phyloP scores from a whole-genome alignment of 2,329 filamentous ascomycete genomes.

The Knufia petricola region DNA sequence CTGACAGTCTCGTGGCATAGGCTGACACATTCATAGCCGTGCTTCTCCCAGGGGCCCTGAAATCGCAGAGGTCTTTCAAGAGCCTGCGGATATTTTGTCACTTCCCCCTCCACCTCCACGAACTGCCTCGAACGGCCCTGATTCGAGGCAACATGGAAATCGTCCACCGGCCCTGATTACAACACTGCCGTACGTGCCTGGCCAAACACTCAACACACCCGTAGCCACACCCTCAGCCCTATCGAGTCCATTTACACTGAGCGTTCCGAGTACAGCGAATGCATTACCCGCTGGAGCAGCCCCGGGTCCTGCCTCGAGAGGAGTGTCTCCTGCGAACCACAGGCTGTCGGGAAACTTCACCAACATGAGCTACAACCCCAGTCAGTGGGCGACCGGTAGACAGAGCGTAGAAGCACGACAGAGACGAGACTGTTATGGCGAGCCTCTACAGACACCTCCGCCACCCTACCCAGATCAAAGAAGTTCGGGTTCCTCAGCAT shows the following conservation, averaged over 20 bases:
- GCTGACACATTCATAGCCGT: conserved; percentile 7
- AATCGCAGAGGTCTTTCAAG: conserved; percentile 1
- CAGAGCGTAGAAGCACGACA: conserved; percentile 7
- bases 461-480: conserved; percentile 7
- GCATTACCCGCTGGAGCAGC: conserved; percentile 26
- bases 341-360: conserved; percentile 31
- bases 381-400: conserved; percentile 37
- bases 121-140: conserved; percentile 21
- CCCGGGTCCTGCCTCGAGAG: conserved; percentile 29
- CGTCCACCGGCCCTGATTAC: conserved; percentile 31
- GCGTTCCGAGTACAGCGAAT: conserved; percentile 2
- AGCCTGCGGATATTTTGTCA: conserved; percentile 4
- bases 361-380: conserved; percentile 38
- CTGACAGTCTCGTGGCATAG: not conserved
- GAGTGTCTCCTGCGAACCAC: conserved; percentile 29
- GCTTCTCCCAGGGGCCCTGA: not conserved
- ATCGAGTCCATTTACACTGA: conserved; percentile 9
- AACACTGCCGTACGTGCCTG: conserved; percentile 29
- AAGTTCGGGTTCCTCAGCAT: conserved; percentile 6
- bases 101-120: conserved; percentile 19
- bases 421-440: conserved; percentile 7
- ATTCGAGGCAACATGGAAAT: conserved; percentile 23
- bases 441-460: conserved; percentile 8
- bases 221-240: conserved; percentile 10
- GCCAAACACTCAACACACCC: conserved; percentile 18